These are phyloP conservation scores for Cutaneotrichosporon spelunceum DNA, from an alignment of 1,284 basidiomycete genomes.

Conservation along the genomic window DNA sequence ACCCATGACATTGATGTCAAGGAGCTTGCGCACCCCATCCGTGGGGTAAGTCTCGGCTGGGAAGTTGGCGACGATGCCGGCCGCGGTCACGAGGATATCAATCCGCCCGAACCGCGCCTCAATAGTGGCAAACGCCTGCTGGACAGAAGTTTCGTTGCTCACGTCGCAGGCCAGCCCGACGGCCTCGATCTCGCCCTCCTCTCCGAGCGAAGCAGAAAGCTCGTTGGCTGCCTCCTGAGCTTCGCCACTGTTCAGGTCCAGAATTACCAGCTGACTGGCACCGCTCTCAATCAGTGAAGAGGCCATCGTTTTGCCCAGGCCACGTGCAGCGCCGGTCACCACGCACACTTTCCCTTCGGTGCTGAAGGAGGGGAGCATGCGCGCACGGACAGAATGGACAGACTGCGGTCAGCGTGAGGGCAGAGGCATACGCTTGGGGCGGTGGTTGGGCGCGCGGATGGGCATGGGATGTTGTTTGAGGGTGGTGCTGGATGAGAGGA, in stretches of 20 bases:
- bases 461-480: neutral
- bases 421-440: neutral
- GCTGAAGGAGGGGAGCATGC: conserved; percentile 45
- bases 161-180: conserved; percentile 85
- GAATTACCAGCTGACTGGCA: conserved; percentile 73
- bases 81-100: conserved; percentile 71
- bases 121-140: conserved; percentile 66
- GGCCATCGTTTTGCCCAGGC: conserved; percentile 83
- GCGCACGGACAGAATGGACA: conserved; percentile 22
- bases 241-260: conserved; percentile 77
- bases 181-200: conserved; percentile 63
- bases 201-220: conserved; percentile 62
- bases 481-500: no score
- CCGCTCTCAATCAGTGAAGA: conserved; percentile 79
- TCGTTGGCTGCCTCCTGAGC: conserved; percentile 70
- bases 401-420: conserved; percentile 8
- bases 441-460: neutral
- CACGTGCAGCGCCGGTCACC: conserved; percentile 90
- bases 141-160: conserved; percentile 72
- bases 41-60: conserved; percentile 85
- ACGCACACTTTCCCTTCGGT: conserved; percentile 69
- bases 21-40: conserved; percentile 74
- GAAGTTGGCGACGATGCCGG: conserved; percentile 90
- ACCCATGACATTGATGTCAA: conserved; percentile 85
- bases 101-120: conserved; percentile 66